Base-by-base conservation (phyloP, 345 rosid species). In the Fremontodendron californicum region DNA sequence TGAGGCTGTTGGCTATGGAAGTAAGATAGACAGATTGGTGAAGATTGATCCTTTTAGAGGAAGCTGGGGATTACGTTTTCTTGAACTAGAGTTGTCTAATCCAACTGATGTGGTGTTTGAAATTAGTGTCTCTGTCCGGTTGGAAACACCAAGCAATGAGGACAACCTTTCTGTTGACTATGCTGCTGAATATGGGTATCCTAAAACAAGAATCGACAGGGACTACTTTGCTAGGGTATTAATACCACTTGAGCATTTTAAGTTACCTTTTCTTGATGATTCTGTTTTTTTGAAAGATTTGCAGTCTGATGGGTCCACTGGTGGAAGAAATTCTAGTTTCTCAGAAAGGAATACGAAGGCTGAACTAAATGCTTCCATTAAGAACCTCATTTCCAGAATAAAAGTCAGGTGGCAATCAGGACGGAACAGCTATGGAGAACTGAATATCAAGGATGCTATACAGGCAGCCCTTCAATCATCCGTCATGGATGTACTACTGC, bases 401-500 rank as follows among this genome's bases (percentile, higher is more conserved):
- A 96, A 94, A 82, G 96, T 94, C 52, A 83, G 93, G 77, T 96
- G 99, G 98, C 95, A 89, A 62, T 94, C 99, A 9, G 98, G 99
- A 64, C 86, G 93, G 79, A 94, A 91, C 87, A 92, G 99, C 91
- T 94, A 89, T 0, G 98, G 99, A 57, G 97, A 94, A 80, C 75
- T 96, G 83, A 92, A 92, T 81, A 92, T 92, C 75, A 94, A 89
- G 83, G 97, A 96, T 77, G 93, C 98, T 74, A 87, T 94, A 80
- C 95, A 89, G 81, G 86, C 93, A 63, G 98, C 98, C 4, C 97
- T 96, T 40, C 96, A 91, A 84, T 82, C 97, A 57, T 92, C 97
- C 0, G 95, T 90, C 77, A 90, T 94, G 98, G 99, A 96, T 82
- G 93, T 96, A 60, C 85, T 96, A 80, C 87, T 96, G 64, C 98